A percentile compares a stretch with the other conserved stretches of the same genome.
phyloP scores from a whole-genome alignment of 2,329 filamentous ascomycete genomes.

The Ascosphaera aggregata region DNA sequence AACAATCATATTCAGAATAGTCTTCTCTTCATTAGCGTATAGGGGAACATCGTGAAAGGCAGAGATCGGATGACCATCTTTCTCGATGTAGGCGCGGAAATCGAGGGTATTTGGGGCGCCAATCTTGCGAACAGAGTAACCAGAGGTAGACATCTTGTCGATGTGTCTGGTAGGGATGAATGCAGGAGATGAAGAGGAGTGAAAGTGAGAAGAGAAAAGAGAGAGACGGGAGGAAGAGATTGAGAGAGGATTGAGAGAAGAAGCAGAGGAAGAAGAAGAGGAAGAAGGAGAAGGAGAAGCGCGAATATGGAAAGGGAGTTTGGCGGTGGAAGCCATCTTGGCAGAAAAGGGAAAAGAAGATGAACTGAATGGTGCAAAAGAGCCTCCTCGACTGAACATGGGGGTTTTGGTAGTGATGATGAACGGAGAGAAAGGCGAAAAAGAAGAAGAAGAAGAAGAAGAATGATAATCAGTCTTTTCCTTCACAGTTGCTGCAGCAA shows the following conservation, averaged over 20 bases:
- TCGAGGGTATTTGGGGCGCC: conserved; percentile 80
- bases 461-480: too few species aligned
- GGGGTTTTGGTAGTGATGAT: too few species aligned
- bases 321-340: conserved; percentile 20
- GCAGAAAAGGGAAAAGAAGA: too few species aligned
- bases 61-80: conserved; percentile 82
- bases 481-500: too few species aligned
- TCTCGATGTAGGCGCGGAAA: conserved; percentile 94
- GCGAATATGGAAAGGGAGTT: conserved; percentile 9
- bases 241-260: conserved; percentile 9
- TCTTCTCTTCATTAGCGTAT: conserved; percentile 91
- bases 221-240: conserved; percentile 9
- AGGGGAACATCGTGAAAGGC: conserved; percentile 98
- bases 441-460: too few species aligned
- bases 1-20: conserved; percentile 95
- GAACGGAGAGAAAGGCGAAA: too few species aligned
- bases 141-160: conserved; percentile 31
- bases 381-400: too few species aligned
- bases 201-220: conserved; percentile 17
- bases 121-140: conserved; percentile 66
- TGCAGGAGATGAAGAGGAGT: conserved; percentile 9
- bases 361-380: too few species aligned
- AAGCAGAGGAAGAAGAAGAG: conserved; percentile 2
- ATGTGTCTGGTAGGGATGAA: conserved; percentile 15
- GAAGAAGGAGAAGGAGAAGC: conserved; percentile 1